phyloP scores from a whole-genome alignment of 768 basidiomycete species.

The Rhizopogon rudus region DNA sequence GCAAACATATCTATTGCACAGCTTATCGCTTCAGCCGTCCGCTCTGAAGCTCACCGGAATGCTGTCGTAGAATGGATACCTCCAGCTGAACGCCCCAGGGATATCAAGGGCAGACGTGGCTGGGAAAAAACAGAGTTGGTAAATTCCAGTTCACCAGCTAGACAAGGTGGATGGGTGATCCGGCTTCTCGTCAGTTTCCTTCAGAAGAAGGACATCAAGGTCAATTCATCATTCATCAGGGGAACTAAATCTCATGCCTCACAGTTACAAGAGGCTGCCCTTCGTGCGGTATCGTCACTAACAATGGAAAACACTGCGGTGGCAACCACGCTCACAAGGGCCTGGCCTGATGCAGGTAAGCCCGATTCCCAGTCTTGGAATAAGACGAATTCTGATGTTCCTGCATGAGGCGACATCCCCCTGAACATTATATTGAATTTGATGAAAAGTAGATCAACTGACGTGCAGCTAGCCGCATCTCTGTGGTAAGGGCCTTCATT shows the following conservation, averaged over 20 bases:
- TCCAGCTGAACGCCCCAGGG: conserved; percentile 46
- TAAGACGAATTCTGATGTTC: conserved; percentile 2
- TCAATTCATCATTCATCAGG: conserved; percentile 8
- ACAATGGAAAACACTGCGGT: conserved; percentile 56
- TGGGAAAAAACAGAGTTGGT: conserved; percentile 62
- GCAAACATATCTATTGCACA: conserved; percentile 50
- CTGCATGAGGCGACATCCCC: conserved; percentile 8
- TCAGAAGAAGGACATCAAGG: conserved; percentile 51
- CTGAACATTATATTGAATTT: conserved; percentile 43
- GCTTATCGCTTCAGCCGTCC: conserved; percentile 49
- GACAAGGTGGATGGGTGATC: conserved; percentile 57
- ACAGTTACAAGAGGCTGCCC: conserved; percentile 62
- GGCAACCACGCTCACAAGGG: conserved; percentile 43
- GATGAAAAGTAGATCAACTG: conserved; percentile 52
- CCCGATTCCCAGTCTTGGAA: conserved; percentile 17
- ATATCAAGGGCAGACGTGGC: conserved; percentile 55
- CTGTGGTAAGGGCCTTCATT: conserved; percentile 44
- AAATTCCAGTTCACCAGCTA: conserved; percentile 32
- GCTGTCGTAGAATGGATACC: conserved; percentile 62
- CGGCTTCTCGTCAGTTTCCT: conserved; percentile 46
- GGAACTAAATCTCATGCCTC: not conserved
- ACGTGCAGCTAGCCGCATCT: conserved; percentile 67
- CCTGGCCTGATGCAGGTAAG: conserved; percentile 35
- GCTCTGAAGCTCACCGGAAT: conserved; percentile 43
- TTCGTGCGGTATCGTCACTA: conserved; percentile 61